phyloP scores from a whole-genome alignment of 2,329 filamentous ascomycete genomes.

The Domatiomyces catenatus region DNA sequence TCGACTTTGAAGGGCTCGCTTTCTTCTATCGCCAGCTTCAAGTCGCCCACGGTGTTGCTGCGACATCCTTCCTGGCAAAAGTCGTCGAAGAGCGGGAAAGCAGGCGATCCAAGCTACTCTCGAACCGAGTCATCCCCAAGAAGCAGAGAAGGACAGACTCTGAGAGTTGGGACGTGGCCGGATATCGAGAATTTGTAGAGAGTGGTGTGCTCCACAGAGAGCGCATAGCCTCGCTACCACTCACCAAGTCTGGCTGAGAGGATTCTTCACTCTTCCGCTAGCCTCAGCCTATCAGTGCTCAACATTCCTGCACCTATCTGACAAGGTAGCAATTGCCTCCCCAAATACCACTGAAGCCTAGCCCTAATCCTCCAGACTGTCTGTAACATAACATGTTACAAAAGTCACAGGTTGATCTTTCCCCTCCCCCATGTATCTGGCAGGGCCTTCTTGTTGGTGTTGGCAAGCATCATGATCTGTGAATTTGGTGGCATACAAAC shows the following conservation, averaged over 20 bases:
- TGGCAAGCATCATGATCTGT: background rate
- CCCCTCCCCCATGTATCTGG: background rate
- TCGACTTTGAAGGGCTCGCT: slow-evolving; percentile 13
- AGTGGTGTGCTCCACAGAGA: slow-evolving; percentile 8
- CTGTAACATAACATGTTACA: background rate
- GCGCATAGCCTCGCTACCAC: slow-evolving; percentile 13
- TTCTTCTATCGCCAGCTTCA: slow-evolving; percentile 8
- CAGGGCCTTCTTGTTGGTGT: background rate
- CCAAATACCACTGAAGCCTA: background rate
- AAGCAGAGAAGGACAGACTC: slow-evolving; percentile 12
- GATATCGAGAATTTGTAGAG: slow-evolving; percentile 10
- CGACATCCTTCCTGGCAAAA: slow-evolving; percentile 7
- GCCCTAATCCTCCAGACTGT: background rate
- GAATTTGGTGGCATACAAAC: background rate
- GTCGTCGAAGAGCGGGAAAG: slow-evolving; percentile 13
- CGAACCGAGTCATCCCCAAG: slow-evolving; percentile 7
- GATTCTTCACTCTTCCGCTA: slow-evolving; percentile 1
- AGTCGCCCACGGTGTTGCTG: background rate
- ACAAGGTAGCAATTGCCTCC: background rate
- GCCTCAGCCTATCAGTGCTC: background rate
- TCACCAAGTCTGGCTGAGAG: background rate
- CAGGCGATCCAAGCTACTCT: slow-evolving; percentile 9
- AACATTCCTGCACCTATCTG: background rate
- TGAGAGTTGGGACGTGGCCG: slow-evolving; percentile 12
- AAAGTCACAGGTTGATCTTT: background rate